Evolutionary conservation across 441 rosid species (phyloP), one percentile per base, ranked within the genome.

Genomic region (Gossypium schwendimanii): DNA sequence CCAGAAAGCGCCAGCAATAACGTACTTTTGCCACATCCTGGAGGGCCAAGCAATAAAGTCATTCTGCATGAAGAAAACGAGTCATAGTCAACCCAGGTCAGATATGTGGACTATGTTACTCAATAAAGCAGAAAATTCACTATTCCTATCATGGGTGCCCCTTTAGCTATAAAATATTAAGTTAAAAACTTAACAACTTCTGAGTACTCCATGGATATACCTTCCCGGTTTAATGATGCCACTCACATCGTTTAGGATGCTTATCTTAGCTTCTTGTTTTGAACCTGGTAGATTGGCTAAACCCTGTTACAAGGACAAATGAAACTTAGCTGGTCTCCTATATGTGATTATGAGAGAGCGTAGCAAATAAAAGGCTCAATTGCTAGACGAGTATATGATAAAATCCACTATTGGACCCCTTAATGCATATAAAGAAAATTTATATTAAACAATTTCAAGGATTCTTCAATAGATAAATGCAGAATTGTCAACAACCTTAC

Each of bases 171-270:
- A 47, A 2, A 45, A 17, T 33, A 65, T 24, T 2, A 66, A 66
- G 8, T 6, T 23, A 47, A 65, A 47, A 47, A 24, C 21, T 47
- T 12, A 49, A 23, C 57, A 24, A 24, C 39, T 66, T 66, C 57
- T 7, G 41, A 47, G 41, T 24, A 69, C 10, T 69, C 52, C 67
- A 73, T 57, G 28, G 26, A 23, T 70, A 33, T 62, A 85, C 89
- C 89, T 85, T 33, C 84, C 60, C 26, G 91, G 88, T 53, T 80
- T 84, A 60, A 86, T 79, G 74, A 81, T 70, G 49, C 91, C 88
- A 18, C 83, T 81, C 17, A 84, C 80, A 71, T 84, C 87, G n/a
- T 80, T 63, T 6, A 86, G 84, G 69, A 87, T 69, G 45, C 33
- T 60, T 49, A 72, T 44, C 60, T 14, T 57, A 7, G 26, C 68